Base-by-base conservation (phyloP, 495 filamentous ascomycete genomes). In the Xylaria grammica region DNA sequence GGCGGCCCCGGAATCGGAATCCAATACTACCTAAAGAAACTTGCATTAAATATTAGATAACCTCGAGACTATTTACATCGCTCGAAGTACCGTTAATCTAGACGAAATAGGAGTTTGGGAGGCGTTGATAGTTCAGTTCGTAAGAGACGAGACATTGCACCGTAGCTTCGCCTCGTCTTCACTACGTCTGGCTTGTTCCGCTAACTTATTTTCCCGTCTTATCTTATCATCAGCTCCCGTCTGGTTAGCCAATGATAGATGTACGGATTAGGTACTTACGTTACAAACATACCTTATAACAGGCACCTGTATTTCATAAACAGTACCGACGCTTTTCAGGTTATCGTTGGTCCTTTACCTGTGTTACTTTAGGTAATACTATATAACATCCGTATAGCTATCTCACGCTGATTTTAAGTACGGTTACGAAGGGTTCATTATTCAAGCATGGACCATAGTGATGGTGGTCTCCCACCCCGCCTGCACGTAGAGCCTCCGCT, bases 401-500 rank as follows among this genome's bases (percentile, higher is more conserved):
- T 11, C 5, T 36, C 32, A 11, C 32, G 32, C 11, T 5, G n/a
- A 5, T 20, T 22, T n/a, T n/a, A n/a, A n/a, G n/a, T n/a, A n/a
- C n/a, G 29, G 30, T 13, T n/a, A 20, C 30, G 30, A 53, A 10
- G 9, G 22, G n/a, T 34, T 4, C 7, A 51, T 30, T 4, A 19
- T n/a, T 51, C 20, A 36, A n/a, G 34, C 24, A 55, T 55, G 52
- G 52, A 42, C 8, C 32, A 44, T 22, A 7, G 24, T 17, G 9
- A 4, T 20, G 4, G 3, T 24, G 26, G 26, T 11, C 27, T 60
- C 6, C 72, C 72, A 7, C 77, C 79, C 3, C 70, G 67, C 10
- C 60, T 87, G 24, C 44, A 64, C 17, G 86, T 92, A 68, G 32
- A 75, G 32, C 89, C 89, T 4, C 89, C 90, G 0, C 81, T 92